Conservation (phyloP, 1,139 yeast species). For the Groenewaldozyma auringiensis region DNA sequence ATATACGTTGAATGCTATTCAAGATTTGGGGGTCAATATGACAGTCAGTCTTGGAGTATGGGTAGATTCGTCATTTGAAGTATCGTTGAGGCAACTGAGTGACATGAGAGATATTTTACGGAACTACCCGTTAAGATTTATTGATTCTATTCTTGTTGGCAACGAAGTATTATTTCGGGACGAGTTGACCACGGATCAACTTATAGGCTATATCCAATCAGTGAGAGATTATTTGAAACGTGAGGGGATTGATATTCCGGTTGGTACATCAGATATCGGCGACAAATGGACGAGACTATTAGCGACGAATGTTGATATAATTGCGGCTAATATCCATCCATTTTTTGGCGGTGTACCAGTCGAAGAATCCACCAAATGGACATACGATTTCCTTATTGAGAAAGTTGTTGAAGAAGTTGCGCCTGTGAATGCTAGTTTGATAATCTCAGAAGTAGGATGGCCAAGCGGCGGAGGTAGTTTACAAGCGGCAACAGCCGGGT, state of each 20-base stretch:
- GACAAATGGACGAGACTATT: conserved; percentile 32
- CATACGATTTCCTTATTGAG: conserved; percentile 40
- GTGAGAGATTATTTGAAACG: conserved; percentile 35
- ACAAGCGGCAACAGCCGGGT: conserved; percentile 42
- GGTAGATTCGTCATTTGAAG: conserved; percentile 43
- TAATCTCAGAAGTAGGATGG: conserved; percentile 65
- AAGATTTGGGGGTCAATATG: conserved; percentile 44
- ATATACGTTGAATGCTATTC: conserved; percentile 46
- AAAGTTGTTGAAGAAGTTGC: conserved; percentile 32
- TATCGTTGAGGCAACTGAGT: conserved; percentile 39
- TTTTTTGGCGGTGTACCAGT: conserved; percentile 56
- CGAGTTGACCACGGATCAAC: conserved; percentile 37
- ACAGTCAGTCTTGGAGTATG: conserved; percentile 58
- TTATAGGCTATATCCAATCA: conserved; percentile 39
- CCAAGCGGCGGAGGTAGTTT: conserved; percentile 54
- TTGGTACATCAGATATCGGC: conserved; percentile 54
- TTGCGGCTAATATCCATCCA: conserved; percentile 64
- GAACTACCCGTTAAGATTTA: conserved; percentile 39
- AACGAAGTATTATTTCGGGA: conserved; percentile 55
- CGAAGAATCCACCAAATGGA: conserved; percentile 47
- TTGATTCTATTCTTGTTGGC: conserved; percentile 52
- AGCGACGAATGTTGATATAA: conserved; percentile 40
- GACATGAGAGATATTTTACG: conserved; percentile 33
- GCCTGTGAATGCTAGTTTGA: conserved; percentile 28
- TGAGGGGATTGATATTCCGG: conserved; percentile 35